Base-by-base conservation (phyloP, 768 basidiomycete species). In the Russula sp. region DNA sequence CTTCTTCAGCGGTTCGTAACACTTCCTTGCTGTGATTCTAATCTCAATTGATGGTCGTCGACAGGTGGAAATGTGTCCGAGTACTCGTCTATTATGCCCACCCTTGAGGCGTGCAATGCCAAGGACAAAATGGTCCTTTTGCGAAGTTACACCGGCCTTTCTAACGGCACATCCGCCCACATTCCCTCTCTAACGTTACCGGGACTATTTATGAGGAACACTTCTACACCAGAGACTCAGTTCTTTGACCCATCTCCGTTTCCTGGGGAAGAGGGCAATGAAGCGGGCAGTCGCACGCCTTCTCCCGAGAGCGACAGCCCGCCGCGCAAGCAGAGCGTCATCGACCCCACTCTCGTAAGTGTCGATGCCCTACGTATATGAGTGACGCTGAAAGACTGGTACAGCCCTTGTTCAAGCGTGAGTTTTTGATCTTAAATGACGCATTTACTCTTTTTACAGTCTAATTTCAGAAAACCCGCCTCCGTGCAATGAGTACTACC, bases 401-500 rank as follows among this genome's bases (percentile, higher is more conserved):
- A 22, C 44, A 71, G 38, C 62, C 54, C 5, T 44, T 69, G 48
- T 65, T 63, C 22, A 69, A 59, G 52, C 54, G 49, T 65, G 63
- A 36, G 67, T 61, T 34, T 32, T 24, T 13, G 28, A 40, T 16
- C 22, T 44, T 18, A 57, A 30, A 59, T 2, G 9, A 49, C 24
- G 36, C 16, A 8, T 34, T 61, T 44, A 55, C 67, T 49, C 68
- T 68, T 26, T 38, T 57, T 55, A 49, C 42, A 18, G 48, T n/a
- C 53, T 61, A 42, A 53, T 64, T 2, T 51, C 73, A 92, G 90
- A 92, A 76, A 83, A 81, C 64, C 90, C 90, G 38, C 90, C 90
- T 16, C 90, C 90, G 13, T 92, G 90, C 78, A 92, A 92, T 70
- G 89, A 92, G 75, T 83, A 85, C 71, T 92, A 92, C 74, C 76